A percentile compares a stretch with the other conserved stretches of the same genome.
phyloP scores from a whole-genome alignment of 2,329 filamentous ascomycete genomes.

The Cordyceps pruinosa region DNA sequence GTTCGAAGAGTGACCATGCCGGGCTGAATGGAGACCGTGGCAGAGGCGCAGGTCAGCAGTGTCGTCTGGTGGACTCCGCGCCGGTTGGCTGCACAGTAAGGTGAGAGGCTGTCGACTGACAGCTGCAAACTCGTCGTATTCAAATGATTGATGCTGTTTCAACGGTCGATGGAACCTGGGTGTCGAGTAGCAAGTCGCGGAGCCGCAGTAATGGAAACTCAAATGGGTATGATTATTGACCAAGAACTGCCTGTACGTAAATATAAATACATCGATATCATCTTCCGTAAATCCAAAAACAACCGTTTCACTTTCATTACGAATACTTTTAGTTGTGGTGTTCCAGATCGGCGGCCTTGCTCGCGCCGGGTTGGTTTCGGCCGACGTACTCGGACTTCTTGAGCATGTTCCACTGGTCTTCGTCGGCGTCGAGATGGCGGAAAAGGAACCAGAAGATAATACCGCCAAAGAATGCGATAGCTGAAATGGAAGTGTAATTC shows the following conservation, averaged over 20 bases:
- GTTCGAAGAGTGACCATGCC: too few species aligned
- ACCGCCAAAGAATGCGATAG: conserved; percentile 56
- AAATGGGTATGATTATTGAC: conserved; percentile 11
- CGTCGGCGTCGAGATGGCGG: conserved; percentile 55
- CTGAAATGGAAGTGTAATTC: conserved; percentile 62
- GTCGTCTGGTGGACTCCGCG: too few species aligned
- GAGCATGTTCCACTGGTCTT: conserved; percentile 63
- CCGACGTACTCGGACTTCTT: conserved; percentile 38
- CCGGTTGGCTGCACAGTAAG: too few species aligned
- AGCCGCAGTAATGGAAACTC: not conserved
- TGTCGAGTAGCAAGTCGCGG: too few species aligned
- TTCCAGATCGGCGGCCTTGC: conserved; percentile 17
- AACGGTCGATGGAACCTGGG: too few species aligned
- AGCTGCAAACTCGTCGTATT: too few species aligned
- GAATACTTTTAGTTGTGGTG: not conserved
- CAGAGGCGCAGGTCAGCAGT: too few species aligned
- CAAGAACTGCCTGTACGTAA: not conserved
- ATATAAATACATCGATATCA: conserved; percentile 6
- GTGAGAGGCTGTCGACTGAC: too few species aligned
- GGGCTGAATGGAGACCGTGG: too few species aligned
- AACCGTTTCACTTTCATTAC: not conserved
- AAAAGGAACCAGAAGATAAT: conserved; percentile 63
- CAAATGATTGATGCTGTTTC: too few species aligned
- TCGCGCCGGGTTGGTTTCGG: conserved; percentile 28
- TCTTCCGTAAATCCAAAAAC: not conserved